Evolutionary conservation across 768 basidiomycete species (phyloP), one percentile per base, ranked within the genome.

Genomic region (Collybia mongolica): DNA sequence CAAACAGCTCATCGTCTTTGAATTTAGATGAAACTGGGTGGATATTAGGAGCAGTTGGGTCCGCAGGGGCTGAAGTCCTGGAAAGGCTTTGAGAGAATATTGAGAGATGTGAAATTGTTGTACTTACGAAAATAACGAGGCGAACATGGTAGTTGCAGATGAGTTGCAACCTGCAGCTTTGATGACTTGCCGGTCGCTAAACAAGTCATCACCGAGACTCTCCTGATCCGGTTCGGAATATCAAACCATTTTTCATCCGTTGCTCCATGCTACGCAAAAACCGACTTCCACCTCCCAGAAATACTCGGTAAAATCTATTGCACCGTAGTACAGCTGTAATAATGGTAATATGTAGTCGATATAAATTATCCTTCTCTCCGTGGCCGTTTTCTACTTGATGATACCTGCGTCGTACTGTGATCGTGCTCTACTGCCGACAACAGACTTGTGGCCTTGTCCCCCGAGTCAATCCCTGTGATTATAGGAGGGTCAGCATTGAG

Each of bases 61-160:
- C 84, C 56, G 71, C 74, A 46, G 84, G 72, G 50, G 83, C 63
- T 22, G 77, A 61, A 40, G 82, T 82, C 60, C 81, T 84, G 61
- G 48, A 20, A 19, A 26, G 37, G 28, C 51, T 29, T 54, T 40
- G 49, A 53, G 41, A 51, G 29, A 42, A 6, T 29, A 49, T 45
- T 5, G 22, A 35, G 5, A 44, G n/a, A 36, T 7, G 24, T 43
- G 12, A 44, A 5, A 18, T 29, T 48, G 44, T 37, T 43, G 17
- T 12, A 83, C 89, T 82, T 65, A 90, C 89, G 87, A 88, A 60
- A 90, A 83, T 51, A 88, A 65, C 5, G 85, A 81, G 51, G 86
- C 81, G 72, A 91, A 90, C 89, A 91, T 90, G 72, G 66, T 75
- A 57, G 69, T 61, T 44, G 49, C 54, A 50, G 48, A 39, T 51